These are phyloP conservation scores for Aquilaria malaccensis DNA, from an alignment of 345 rosid genomes.

Conservation along the genomic window DNA sequence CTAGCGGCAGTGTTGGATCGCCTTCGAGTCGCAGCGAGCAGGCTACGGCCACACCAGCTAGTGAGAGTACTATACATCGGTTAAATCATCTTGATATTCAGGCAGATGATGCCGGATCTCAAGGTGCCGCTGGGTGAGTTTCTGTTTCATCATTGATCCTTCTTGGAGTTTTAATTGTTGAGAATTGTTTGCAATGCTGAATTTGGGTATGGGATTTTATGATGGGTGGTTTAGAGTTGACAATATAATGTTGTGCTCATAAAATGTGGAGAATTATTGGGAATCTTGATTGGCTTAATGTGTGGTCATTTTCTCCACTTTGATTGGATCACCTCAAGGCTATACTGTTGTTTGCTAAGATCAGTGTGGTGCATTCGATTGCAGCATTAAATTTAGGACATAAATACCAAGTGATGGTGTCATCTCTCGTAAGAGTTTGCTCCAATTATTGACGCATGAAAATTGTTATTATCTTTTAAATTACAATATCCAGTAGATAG, in stretches of 20 bases:
- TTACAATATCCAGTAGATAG: no score
- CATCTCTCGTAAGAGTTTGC: no score
- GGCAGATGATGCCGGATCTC: constrained; percentile 91
- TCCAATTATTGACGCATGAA: no score
- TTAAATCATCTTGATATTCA: constrained; percentile 81
- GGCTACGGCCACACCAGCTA: constrained; percentile 65
- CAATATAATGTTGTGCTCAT: neutral
- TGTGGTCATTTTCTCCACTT: no score
- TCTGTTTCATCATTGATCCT: neutral
- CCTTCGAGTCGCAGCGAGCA: constrained; percentile 79
- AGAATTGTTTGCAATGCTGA: constrained; percentile 10
- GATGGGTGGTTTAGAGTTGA: constrained; percentile 14
- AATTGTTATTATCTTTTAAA: no score
- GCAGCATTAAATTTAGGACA: no score
- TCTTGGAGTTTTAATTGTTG: neutral
- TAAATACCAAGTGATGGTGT: no score
- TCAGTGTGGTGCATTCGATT: no score
- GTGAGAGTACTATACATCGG: constrained; percentile 55
- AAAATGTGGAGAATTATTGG: no score
- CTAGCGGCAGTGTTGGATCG: constrained; percentile 91
- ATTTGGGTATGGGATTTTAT: constrained; percentile 9
- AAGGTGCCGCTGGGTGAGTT: constrained; percentile 62
- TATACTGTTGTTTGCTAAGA: no score
- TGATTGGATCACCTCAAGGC: no score
- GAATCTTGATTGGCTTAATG: no score